Evolutionary conservation across 768 basidiomycete species (phyloP).

Genomic region (Botryobasidium botryosum): DNA sequence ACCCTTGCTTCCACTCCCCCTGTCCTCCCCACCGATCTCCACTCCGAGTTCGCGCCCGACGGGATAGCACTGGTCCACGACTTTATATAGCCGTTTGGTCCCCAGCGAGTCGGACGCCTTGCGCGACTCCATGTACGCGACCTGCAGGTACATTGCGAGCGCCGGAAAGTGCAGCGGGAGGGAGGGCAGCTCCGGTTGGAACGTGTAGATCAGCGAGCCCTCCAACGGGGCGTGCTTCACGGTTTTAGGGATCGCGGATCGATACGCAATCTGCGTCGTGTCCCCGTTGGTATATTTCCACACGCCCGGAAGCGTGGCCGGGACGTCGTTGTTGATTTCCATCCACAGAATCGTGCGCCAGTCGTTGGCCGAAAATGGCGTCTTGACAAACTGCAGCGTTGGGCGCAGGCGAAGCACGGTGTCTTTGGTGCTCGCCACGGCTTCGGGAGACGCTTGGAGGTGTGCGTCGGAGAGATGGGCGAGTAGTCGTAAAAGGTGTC

Average conservation of each 20-base stretch:
- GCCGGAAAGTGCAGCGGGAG: slow-evolving; percentile 1
- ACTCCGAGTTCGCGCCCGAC: too few species aligned
- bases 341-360: slow-evolving; percentile 71
- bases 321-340: slow-evolving; percentile 51
- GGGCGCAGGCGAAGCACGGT: slow-evolving; percentile 42
- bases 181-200: slow-evolving; percentile 1
- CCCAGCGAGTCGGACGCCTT: background rate
- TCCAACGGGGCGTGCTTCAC: background rate
- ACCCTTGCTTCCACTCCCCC: too few species aligned
- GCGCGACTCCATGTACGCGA: slow-evolving; percentile 4
- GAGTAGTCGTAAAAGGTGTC: slow-evolving; percentile 54
- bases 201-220: slow-evolving; percentile 3
- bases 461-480: slow-evolving; percentile 52
- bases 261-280: slow-evolving; percentile 46
- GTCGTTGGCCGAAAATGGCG: slow-evolving; percentile 27
- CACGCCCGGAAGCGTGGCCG: slow-evolving; percentile 27
- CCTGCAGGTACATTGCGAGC: background rate
- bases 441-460: slow-evolving; percentile 54
- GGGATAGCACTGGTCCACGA: slow-evolving; percentile 6
- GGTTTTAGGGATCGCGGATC: slow-evolving; percentile 30
- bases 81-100: slow-evolving; percentile 5
- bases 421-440: slow-evolving; percentile 36
- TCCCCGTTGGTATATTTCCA: slow-evolving; percentile 39
- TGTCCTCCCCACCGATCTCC: too few species aligned
- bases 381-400: slow-evolving; percentile 67